Evolutionary conservation across 345 rosid genomes (phyloP).

Genomic region (Camelina neglecta): DNA sequence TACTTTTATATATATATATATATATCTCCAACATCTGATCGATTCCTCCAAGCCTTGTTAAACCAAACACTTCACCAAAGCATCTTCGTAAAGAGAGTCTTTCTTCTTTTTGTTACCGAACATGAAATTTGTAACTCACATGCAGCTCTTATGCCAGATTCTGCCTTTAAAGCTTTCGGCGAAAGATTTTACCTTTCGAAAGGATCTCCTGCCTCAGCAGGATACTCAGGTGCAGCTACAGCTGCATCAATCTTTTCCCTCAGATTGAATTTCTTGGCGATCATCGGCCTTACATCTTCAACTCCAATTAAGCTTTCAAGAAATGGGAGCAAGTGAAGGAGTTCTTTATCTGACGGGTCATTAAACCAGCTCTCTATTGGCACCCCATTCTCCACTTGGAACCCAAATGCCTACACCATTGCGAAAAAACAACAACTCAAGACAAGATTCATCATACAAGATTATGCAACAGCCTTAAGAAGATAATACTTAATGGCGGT

Average conservation of each 20-base stretch:
- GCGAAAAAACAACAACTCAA: not conserved
- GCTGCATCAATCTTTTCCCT: conserved; percentile 81
- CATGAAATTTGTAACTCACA: conserved; percentile 6
- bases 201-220: conserved; percentile 58
- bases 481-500: not conserved
- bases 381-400: conserved; percentile 98
- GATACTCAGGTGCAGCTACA: conserved; percentile 48
- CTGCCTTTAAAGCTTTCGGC: conserved; percentile 20
- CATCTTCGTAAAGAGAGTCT: conserved; percentile 23
- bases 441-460: not conserved
- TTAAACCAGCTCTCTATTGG: conserved; percentile 99
- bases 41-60: not conserved
- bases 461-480: conserved; percentile 17
- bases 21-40: conserved; percentile 19
- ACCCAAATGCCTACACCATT: conserved; percentile 82
- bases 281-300: conserved; percentile 88
- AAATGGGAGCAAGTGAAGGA: conserved; percentile 81
- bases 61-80: conserved; percentile 24
- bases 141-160: conserved; percentile 5
- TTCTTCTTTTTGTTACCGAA: not conserved
- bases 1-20: not conserved
- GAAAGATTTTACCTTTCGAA: conserved; percentile 53
- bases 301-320: conserved; percentile 90
- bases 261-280: conserved; percentile 82
- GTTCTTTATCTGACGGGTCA: conserved; percentile 77